Percentiles rank a stretch among this genome's conserved stretches.
These are phyloP conservation scores for Globisporangium echinulatum DNA, from an alignment of 352 stramenopile species.

Conservation along the genomic window DNA sequence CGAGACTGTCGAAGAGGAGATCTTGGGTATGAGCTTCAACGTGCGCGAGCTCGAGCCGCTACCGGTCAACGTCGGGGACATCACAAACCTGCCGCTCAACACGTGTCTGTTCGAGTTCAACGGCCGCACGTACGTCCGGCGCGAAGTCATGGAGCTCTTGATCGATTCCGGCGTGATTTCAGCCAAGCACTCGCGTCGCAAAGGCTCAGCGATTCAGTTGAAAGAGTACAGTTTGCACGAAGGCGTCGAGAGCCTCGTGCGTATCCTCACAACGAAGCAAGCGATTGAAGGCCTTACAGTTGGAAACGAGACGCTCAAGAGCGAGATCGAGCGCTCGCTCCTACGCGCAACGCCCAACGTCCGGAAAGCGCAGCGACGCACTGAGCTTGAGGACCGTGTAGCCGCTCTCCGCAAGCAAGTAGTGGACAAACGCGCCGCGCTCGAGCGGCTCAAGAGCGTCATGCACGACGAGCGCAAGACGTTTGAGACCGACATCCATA, in stretches of 20 bases:
- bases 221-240: slow-evolving; percentile 76
- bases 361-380: slow-evolving; percentile 39
- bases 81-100: slow-evolving; percentile 71
- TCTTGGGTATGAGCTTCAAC: slow-evolving; percentile 53
- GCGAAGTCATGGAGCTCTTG: slow-evolving; percentile 61
- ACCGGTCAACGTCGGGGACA: slow-evolving; percentile 45
- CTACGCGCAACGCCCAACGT: slow-evolving; percentile 31
- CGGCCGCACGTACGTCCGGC: slow-evolving; percentile 56
- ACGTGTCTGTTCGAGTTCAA: slow-evolving; percentile 78
- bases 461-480: slow-evolving; percentile 73
- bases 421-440: slow-evolving; percentile 42
- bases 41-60: slow-evolving; percentile 66
- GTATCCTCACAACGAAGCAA: slow-evolving; percentile 36
- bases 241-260: slow-evolving; percentile 64
- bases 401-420: slow-evolving; percentile 39
- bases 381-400: slow-evolving; percentile 44
- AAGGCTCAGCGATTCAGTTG: slow-evolving; percentile 67
- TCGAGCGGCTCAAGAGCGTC: slow-evolving; percentile 48
- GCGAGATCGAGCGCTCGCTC: slow-evolving; percentile 46
- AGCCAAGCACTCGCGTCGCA: slow-evolving; percentile 57
- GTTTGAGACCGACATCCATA: slow-evolving; percentile 77
- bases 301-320: slow-evolving; percentile 37
- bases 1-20: slow-evolving; percentile 39
- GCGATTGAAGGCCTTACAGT: slow-evolving; percentile 41
- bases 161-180: slow-evolving; percentile 61